Evolutionary conservation across 2,329 filamentous ascomycete species (phyloP).

Genomic region (Coleophoma crateriformis): DNA sequence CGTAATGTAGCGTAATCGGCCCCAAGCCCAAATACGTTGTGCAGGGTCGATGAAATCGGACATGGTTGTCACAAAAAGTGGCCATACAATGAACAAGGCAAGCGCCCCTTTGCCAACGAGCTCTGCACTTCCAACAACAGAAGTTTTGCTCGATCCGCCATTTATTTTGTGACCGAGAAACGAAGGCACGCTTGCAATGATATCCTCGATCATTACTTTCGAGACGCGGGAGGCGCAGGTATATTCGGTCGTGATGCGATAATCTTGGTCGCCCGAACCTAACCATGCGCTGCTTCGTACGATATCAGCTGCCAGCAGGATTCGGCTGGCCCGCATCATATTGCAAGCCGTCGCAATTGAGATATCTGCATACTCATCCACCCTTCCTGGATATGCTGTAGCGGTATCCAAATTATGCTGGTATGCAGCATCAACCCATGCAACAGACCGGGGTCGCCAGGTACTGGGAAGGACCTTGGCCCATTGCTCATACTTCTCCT

Average conservation of each 20-base stretch:
- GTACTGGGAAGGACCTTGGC: not conserved
- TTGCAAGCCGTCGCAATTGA: not conserved
- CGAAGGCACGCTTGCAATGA: not conserved
- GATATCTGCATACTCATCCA: not conserved
- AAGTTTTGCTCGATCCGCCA: not conserved
- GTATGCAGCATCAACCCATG: not conserved
- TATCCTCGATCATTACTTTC: not conserved
- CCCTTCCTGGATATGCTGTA: not conserved
- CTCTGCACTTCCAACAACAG: too few species aligned
- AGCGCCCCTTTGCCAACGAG: not conserved
- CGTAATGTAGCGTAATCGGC: not conserved
- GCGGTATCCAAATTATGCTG: not conserved
- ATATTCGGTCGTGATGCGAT: not conserved
- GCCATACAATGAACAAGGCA: not conserved
- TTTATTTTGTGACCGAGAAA: not conserved
- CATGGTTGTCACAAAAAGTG: not conserved
- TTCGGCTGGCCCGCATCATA: not conserved
- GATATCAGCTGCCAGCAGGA: not conserved
- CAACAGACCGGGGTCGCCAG: not conserved
- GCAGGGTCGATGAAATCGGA: not conserved
- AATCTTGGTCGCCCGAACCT: not conserved
- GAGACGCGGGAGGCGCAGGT: not conserved
- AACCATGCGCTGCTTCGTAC: not conserved
- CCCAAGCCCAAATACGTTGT: not conserved
- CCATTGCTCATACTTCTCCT: not conserved